phyloP scores from a whole-genome alignment of 305 asterid species.

The Solanum hybrid region DNA sequence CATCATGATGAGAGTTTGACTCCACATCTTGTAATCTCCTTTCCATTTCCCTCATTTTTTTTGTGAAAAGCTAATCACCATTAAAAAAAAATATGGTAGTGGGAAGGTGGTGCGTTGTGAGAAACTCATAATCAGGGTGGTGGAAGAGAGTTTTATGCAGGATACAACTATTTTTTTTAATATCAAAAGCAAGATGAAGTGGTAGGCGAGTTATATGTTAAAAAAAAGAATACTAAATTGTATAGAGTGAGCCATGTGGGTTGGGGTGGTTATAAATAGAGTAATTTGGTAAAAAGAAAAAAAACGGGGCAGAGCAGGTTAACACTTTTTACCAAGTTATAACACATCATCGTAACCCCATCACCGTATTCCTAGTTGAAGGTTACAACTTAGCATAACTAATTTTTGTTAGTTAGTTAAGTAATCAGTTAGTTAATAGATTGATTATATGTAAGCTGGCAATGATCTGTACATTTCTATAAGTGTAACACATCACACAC shows the following conservation, averaged over 20 bases:
- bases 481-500: too few species aligned
- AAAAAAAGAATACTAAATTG: not conserved
- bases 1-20: not conserved
- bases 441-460: not conserved
- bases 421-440: too few species aligned
- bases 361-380: not conserved
- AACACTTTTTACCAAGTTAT: not conserved
- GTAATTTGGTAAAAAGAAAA: not conserved
- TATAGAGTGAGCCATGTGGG: not conserved
- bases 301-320: not conserved
- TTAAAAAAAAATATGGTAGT: too few species aligned
- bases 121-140: not conserved
- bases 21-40: not conserved
- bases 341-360: too few species aligned
- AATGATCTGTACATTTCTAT: not conserved
- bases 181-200: not conserved
- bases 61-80: not conserved
- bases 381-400: not conserved
- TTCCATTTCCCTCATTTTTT: too few species aligned
- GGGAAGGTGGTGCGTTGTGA: not conserved
- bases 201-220: not conserved
- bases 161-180: too few species aligned
- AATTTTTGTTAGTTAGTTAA: not conserved
- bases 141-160: not conserved
- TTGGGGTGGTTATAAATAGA: not conserved